These are phyloP conservation scores for Amanita exitialis DNA, from an alignment of 768 basidiomycete species.

Conservation along the genomic window DNA sequence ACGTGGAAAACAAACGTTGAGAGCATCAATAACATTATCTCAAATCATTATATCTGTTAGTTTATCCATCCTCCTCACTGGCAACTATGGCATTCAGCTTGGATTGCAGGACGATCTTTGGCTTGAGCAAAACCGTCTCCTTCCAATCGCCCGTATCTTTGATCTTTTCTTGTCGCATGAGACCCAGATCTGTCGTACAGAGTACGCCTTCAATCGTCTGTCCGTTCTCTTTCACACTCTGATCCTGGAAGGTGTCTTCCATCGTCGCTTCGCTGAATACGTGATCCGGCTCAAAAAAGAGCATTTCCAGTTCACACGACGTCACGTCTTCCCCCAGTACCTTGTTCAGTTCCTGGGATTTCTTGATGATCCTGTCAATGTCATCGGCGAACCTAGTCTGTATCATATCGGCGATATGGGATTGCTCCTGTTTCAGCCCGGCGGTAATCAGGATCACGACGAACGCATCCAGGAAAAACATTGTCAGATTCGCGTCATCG, in stretches of 20 bases:
- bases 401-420: slow-evolving; percentile 27
- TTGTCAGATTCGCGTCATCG: slow-evolving; percentile 19
- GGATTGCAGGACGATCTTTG: slow-evolving; percentile 43
- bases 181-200: slow-evolving; percentile 50
- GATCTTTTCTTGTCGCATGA: slow-evolving; percentile 29
- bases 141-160: slow-evolving; percentile 31
- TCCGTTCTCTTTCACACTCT: slow-evolving; percentile 5
- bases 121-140: slow-evolving; percentile 36
- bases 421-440: slow-evolving; percentile 20
- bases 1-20: not conserved
- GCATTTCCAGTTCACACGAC: slow-evolving; percentile 43
- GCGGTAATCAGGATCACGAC: slow-evolving; percentile 31
- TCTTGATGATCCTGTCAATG: slow-evolving; percentile 29
- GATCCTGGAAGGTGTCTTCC: slow-evolving; percentile 30
- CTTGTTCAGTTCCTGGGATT: slow-evolving; percentile 42
- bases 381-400: slow-evolving; percentile 31
- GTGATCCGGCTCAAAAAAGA: slow-evolving; percentile 32
- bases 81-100: slow-evolving; percentile 23
- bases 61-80: slow-evolving; percentile 9
- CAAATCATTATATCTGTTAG: too few relatives aligned
- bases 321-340: slow-evolving; percentile 51
- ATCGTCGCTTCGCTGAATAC: slow-evolving; percentile 29
- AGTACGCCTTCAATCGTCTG: slow-evolving; percentile 25
- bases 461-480: slow-evolving; percentile 28
- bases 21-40: too few relatives aligned